Conservation (phyloP, 306 rosid genomes). For the Mimosa pudica region DNA sequence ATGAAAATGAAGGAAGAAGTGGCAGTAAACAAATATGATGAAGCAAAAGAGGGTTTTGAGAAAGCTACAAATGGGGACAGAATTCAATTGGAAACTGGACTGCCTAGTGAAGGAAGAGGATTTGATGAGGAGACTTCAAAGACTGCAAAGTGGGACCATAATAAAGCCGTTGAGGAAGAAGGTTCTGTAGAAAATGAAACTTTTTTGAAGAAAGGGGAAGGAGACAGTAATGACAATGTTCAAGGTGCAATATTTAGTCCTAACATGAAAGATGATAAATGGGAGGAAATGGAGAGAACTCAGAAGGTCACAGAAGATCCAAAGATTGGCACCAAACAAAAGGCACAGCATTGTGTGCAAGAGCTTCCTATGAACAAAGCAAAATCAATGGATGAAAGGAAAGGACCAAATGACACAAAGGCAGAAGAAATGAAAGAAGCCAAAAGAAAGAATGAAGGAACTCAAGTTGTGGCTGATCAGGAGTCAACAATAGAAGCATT, state of each 20-base stretch:
- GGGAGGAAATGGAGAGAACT: neutral
- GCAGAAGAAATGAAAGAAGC: constrained; percentile 18
- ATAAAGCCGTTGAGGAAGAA: constrained; percentile 18
- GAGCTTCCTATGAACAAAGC: neutral
- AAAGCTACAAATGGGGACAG: neutral
- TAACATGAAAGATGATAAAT: neutral
- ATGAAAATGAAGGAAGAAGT: constrained; percentile 1
- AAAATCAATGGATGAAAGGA: constrained; percentile 18
- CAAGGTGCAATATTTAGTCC: constrained; percentile 16
- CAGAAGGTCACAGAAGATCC: constrained; percentile 18
- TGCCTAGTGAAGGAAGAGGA: constrained; percentile 7
- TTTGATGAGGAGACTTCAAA: constrained; percentile 5
- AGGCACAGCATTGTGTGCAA: neutral
- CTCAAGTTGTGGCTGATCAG: neutral
- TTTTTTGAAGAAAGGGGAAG: neutral
- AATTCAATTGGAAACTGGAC: constrained; percentile 26
- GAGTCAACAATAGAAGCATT: constrained; percentile 13
- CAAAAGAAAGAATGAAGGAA: constrained; percentile 14
- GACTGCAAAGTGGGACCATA: constrained; percentile 5
- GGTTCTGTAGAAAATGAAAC: neutral
- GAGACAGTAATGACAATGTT: constrained; percentile 23
- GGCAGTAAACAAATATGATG: neutral
- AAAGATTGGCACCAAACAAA: constrained; percentile 12
- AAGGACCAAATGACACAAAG: neutral
- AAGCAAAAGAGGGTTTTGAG: constrained; percentile 21